Base-by-base conservation (phyloP, 495 filamentous ascomycete species). In the Cenococcum geophilum region DNA sequence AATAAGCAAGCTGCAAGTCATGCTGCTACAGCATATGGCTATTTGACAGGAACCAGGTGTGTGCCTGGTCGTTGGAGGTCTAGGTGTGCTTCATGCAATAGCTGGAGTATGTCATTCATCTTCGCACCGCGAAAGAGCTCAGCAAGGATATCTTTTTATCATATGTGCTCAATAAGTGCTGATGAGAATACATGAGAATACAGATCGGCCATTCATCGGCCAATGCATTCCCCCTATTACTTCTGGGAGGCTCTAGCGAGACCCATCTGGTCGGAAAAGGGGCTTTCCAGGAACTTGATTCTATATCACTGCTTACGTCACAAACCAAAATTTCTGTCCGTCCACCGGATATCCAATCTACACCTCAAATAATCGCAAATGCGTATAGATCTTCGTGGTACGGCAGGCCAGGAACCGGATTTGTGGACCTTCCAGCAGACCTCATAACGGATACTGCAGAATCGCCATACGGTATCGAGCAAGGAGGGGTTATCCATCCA, bases 1-100 rank as follows among this genome's bases (percentile, higher is more conserved):
- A 87, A 87, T 58, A 84, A 87, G 60, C 84, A 87, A 69, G 79
- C 84, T 11, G 83, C 82, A 21, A 77, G 77, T 59, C 86, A 86
- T 75, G 82, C 83, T 3, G 83, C 83, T 2, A 80, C 77, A 58
- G 81, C 80, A 1, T 86, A 87, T 76, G 84, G 83, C 22, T 86
- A 84, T 62, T 74, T 87, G 66, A 84, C 82, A 1, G 84, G 83
- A 10, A 45, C 82, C 82, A 5, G 84, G 83, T 0, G 79, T 86
- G 8, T 86, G 81, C 69, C 73, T 86, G 21, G 82, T 84, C 10
- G 84, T 87, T 8, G 84, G 84, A 40, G 84, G 84, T 20, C 84
- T 84, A 1, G 84, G 83, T 25, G 82, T 86, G 10, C 69, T 86
- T 18, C 84, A 87, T 72, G 81, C 79, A 1, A 73, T 86, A 67